phyloP scores from a whole-genome alignment of 208 protist genomes.

The Trypanosoma melophagium region DNA sequence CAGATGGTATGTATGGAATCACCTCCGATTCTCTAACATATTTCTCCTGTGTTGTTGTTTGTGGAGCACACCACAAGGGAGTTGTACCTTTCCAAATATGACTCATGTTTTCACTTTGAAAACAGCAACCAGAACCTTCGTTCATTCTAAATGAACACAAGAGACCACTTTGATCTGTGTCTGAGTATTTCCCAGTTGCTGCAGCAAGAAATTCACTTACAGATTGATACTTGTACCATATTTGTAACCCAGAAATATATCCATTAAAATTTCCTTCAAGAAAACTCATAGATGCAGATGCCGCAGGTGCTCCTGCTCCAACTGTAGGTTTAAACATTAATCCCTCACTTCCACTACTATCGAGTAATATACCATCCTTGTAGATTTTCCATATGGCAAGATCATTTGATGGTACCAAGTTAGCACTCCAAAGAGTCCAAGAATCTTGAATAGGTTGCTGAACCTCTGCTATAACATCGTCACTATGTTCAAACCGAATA shows the following conservation, averaged over 20 bases:
- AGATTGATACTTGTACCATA: conserved; percentile 48
- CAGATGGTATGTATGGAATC: conserved; percentile 34
- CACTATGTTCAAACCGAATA: conserved; percentile 67
- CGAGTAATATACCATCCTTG: conserved; percentile 57
- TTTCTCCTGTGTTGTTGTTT: conserved; percentile 31
- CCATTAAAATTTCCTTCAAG: conserved; percentile 29
- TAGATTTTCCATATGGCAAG: conserved; percentile 73
- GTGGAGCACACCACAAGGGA: conserved; percentile 45
- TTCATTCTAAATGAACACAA: conserved; percentile 67
- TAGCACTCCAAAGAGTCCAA: conserved; percentile 81
- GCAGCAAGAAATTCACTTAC: conserved; percentile 48
- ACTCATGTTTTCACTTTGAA: conserved; percentile 35
- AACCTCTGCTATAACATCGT: conserved; percentile 60
- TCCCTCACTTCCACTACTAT: conserved; percentile 45
- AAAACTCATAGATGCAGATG: conserved; percentile 25
- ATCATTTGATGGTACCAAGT: conserved; percentile 52
- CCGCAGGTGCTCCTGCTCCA: background rate
- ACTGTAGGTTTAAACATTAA: conserved; percentile 34
- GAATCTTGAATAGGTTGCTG: conserved; percentile 46
- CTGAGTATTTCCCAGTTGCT: conserved; percentile 26
- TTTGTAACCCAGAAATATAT: conserved; percentile 44
- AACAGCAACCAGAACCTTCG: conserved; percentile 66
- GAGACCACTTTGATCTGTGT: conserved; percentile 19
- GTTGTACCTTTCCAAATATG: conserved; percentile 49
- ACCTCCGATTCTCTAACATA: conserved; percentile 16